Conservation (phyloP, 2,329 filamentous ascomycete genomes). For the Chrysoporthe puriensis region DNA sequence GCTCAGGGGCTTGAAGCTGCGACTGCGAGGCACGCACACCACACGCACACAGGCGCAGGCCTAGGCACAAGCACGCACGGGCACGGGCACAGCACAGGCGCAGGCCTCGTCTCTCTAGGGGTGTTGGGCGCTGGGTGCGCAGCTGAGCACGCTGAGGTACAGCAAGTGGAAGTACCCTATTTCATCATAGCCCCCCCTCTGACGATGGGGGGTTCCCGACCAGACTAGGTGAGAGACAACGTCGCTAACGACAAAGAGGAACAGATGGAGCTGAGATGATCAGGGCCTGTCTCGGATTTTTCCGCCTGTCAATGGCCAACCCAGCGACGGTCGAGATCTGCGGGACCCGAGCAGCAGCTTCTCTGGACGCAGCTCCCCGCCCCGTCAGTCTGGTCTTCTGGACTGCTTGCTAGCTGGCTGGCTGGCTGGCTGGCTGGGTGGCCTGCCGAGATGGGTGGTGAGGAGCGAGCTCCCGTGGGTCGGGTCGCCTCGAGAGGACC, state of each 20-base stretch:
- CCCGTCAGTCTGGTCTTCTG: too few species aligned
- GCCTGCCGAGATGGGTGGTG: neutral
- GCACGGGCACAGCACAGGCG: too few species aligned
- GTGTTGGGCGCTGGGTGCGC: neutral
- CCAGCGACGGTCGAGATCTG: neutral
- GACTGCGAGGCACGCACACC: too few species aligned
- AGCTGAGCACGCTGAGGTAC: neutral
- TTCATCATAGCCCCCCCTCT: conserved; percentile 2
- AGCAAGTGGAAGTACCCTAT: neutral
- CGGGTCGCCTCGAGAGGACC: too few species aligned
- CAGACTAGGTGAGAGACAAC: neutral
- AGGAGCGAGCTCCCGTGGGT: neutral
- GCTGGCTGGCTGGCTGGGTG: neutral
- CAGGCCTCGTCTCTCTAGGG: too few species aligned
- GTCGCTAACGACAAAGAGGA: neutral
- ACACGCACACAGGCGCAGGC: neutral
- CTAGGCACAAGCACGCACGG: neutral
- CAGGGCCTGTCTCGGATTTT: conserved; percentile 2
- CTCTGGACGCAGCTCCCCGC: neutral
- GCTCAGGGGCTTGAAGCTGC: neutral
- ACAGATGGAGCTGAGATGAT: neutral
- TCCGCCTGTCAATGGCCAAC: neutral
- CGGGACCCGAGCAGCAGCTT: neutral
- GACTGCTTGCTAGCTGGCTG: neutral
- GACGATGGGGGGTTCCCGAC: neutral